phyloP scores from a whole-genome alignment of 768 basidiomycete genomes.

The Roridomyces roridus region DNA sequence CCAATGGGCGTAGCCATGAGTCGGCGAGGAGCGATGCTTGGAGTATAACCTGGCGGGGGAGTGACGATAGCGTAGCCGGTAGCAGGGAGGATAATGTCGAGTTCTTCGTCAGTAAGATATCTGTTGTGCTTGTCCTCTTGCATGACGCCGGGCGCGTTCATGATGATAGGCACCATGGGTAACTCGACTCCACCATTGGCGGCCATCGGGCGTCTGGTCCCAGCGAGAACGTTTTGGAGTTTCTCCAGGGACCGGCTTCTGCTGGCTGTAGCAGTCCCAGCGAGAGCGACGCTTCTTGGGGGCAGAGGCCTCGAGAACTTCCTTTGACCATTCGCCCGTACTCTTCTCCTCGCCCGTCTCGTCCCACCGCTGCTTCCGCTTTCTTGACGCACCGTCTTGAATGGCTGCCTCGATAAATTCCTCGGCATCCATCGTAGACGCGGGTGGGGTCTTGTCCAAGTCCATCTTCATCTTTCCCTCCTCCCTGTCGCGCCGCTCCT shows the following conservation, averaged over 20 bases:
- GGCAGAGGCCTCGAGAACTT: slow-evolving; percentile 73
- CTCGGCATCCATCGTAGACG: slow-evolving; percentile 68
- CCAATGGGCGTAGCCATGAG: slow-evolving; percentile 62
- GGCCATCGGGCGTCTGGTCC: slow-evolving; percentile 91
- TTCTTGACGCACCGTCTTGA: slow-evolving; percentile 51
- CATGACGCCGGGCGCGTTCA: slow-evolving; percentile 86
- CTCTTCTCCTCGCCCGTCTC: slow-evolving; percentile 71
- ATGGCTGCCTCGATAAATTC: slow-evolving; percentile 40
- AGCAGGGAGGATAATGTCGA: slow-evolving; percentile 86
- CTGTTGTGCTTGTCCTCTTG: slow-evolving; percentile 96
- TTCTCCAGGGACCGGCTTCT: slow-evolving; percentile 62
- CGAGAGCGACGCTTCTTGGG: slow-evolving; percentile 93
- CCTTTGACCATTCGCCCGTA: slow-evolving; percentile 76
- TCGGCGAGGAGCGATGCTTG: slow-evolving; percentile 68
- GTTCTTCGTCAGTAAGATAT: slow-evolving; percentile 95
- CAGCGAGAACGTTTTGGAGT: slow-evolving; percentile 92
- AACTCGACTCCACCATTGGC: slow-evolving; percentile 51
- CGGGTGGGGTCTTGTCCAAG: slow-evolving; percentile 90
- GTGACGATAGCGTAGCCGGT: slow-evolving; percentile 91
- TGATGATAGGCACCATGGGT: slow-evolving; percentile 82
- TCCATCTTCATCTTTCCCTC: slow-evolving; percentile 82
- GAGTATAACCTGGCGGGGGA: slow-evolving; percentile 93
- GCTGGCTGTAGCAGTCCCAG: slow-evolving; percentile 95
- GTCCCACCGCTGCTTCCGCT: slow-evolving; percentile 87
- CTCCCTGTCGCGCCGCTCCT: slow-evolving; percentile 79